phyloP scores from a whole-genome alignment of 768 basidiomycete species.

The Rhizopogon roseolus region DNA sequence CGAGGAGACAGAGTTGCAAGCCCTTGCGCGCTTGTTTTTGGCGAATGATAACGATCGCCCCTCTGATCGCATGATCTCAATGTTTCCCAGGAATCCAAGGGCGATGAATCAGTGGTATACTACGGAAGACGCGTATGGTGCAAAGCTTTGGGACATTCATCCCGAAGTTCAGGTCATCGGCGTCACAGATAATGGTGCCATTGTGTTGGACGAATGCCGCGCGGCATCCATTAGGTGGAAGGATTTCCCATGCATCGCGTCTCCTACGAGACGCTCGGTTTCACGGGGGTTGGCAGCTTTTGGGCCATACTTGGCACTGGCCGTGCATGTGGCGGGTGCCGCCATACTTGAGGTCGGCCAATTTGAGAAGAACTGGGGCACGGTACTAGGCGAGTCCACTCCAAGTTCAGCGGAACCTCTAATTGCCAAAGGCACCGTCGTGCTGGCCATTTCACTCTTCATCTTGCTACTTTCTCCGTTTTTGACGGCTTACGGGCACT shows the following conservation, averaged over 20 bases:
- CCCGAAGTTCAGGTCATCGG: conserved; percentile 14
- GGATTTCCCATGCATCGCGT: conserved; percentile 15
- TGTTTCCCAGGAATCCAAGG: conserved; percentile 6
- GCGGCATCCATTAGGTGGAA: conserved; percentile 18
- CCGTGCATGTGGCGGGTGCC: background rate
- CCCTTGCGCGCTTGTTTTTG: conserved; percentile 18
- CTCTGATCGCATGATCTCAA: conserved; percentile 17
- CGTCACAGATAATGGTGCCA: conserved; percentile 7
- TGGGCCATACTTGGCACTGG: conserved; percentile 6
- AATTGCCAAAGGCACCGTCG: background rate
- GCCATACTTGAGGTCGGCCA: background rate
- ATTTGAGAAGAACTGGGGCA: too few species aligned
- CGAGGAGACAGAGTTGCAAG: conserved; percentile 15
- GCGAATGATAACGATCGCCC: conserved; percentile 19
- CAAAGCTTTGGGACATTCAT: conserved; percentile 17
- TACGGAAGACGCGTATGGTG: conserved; percentile 12
- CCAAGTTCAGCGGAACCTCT: too few species aligned
- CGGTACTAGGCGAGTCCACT: too few species aligned
- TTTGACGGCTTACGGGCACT: conserved; percentile 9
- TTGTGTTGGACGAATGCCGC: conserved; percentile 22
- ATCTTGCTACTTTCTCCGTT: conserved; percentile 12
- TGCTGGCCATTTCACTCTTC: background rate
- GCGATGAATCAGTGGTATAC: conserved; percentile 13
- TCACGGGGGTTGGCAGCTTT: conserved; percentile 4
- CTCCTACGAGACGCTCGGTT: conserved; percentile 10